Percentiles rank a stretch among this genome's conserved stretches.
phyloP scores from a whole-genome alignment of 2,329 filamentous ascomycete genomes.

The Aspergillus sergii region DNA sequence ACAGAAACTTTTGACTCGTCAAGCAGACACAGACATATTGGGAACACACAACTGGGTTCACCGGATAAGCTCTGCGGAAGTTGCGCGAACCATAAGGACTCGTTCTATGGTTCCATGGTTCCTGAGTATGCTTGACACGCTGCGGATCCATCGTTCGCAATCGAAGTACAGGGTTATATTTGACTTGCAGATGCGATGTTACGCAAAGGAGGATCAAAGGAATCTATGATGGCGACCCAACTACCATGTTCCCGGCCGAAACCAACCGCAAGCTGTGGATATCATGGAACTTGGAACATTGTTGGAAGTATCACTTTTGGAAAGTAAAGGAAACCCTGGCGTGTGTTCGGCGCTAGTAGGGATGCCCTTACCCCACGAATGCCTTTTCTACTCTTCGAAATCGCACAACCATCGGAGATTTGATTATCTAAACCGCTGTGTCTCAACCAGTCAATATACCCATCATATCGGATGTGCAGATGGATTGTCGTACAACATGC shows the following conservation, averaged over 20 bases:
- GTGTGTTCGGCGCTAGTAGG: not conserved
- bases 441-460: slow-evolving; percentile 3
- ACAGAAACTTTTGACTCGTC: not conserved
- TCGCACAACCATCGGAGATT: slow-evolving; percentile 12
- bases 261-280: not conserved
- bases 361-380: not conserved
- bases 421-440: slow-evolving; percentile 11
- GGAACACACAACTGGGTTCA: not conserved
- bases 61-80: not conserved
- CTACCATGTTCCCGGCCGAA: not conserved
- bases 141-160: slow-evolving; percentile 1
- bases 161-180: not conserved
- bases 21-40: not conserved
- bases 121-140: not conserved
- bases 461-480: slow-evolving; percentile 8
- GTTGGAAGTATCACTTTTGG: not conserved
- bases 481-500: slow-evolving; percentile 17
- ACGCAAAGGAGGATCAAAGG: not conserved
- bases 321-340: not conserved
- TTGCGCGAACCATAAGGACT: slow-evolving; percentile 3
- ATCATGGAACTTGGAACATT: not conserved
- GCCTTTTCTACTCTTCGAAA: not conserved
- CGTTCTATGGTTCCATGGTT: slow-evolving; percentile 1
- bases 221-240: not conserved
- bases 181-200: slow-evolving; percentile 1